Evolutionary conservation across 441 rosid species (phyloP), one percentile per base, ranked within the genome.

Genomic region (Gossypium gossypioides): DNA sequence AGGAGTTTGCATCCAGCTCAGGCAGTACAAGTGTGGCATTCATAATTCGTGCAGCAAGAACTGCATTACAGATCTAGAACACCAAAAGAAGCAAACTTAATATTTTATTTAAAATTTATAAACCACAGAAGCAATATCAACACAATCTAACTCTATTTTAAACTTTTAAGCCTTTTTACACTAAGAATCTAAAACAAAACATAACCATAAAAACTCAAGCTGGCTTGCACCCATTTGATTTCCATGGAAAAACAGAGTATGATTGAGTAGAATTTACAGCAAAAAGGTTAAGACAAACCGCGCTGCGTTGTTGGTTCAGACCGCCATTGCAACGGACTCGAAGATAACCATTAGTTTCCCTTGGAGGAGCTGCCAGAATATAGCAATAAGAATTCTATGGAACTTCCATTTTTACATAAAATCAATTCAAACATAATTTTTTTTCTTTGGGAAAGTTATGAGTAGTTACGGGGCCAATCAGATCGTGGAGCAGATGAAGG

Each of bases 251-350:
- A 32, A 61, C 29, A 60, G 9, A 60, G 32, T 57, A 21, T 18
- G n/a, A 21, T 12, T 1, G 18, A 62, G n/a, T 9, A 42, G 22
- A 67, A 15, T 65, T 63, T 13, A 64, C 19, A 22, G 34, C 1
- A 79, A 63, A 67, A 73, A 67, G 21, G 21, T 25, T 55, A 44
- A 57, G 57, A 87, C 95, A 42, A 78, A 95, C 99, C 84, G 97
- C 99, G 79, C 86, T 92, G 64, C 99, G 93, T 72, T 95, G 99
- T 83, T 95, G 99, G 84, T 95, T 95, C 81, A 95, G 81, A 60
- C 99, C 97, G 78, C 99, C 99, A 74, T 95, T 95, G 79, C 97
- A 95, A 10, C 97, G 97, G 68, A 95, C 97, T 72, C 97, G 97
- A 66, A 95, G 90, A 80, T 88, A 95, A 22, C 99, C 97, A 81